phyloP scores from a whole-genome alignment of 2,329 filamentous ascomycete genomes.

The Dryadomyces quercus-mongolicae region DNA sequence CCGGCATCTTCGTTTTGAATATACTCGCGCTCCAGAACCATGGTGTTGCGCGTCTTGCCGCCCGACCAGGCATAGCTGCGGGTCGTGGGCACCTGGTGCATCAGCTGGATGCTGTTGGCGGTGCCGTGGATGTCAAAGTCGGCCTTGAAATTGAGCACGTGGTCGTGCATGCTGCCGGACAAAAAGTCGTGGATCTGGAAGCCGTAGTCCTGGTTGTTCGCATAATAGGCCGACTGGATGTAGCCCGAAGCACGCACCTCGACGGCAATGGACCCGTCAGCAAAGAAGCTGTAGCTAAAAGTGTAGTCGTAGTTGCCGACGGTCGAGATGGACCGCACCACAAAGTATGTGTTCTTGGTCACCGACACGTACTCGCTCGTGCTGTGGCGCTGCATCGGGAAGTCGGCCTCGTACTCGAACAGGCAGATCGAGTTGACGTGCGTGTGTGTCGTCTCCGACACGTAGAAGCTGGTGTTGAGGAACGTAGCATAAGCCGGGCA shows the following conservation, averaged over 20 bases:
- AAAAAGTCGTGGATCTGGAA: conserved; percentile 34
- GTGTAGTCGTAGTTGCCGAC: conserved; percentile 43
- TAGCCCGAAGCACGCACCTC: conserved; percentile 41
- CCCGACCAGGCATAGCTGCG: conserved; percentile 36
- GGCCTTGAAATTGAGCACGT: conserved; percentile 42
- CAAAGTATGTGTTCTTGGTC: conserved; percentile 34
- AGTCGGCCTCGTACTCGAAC: conserved; percentile 38
- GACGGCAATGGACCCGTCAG: conserved; percentile 38
- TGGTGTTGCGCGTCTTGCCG: conserved; percentile 33
- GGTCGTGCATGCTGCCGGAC: conserved; percentile 40
- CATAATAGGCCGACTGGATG: conserved; percentile 36
- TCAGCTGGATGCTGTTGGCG: conserved; percentile 29
- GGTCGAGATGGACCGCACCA: conserved; percentile 32
- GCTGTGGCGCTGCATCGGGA: conserved; percentile 36
- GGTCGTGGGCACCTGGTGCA: conserved; percentile 20
- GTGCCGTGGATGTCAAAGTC: conserved; percentile 39
- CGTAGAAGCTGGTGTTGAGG: conserved; percentile 33
- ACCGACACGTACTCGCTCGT: conserved; percentile 26
- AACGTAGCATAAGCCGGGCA: conserved; percentile 38
- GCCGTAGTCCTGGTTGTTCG: conserved; percentile 33
- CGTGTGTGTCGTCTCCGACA: conserved; percentile 27
- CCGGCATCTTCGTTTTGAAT: conserved; percentile 29
- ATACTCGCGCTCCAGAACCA: conserved; percentile 32
- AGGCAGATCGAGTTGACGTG: conserved; percentile 41
- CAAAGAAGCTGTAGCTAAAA: conserved; percentile 36